Evolutionary conservation across 257 asterid species (phyloP), one percentile per base, ranked within the genome.

Genomic region (Mentha longifolia): DNA sequence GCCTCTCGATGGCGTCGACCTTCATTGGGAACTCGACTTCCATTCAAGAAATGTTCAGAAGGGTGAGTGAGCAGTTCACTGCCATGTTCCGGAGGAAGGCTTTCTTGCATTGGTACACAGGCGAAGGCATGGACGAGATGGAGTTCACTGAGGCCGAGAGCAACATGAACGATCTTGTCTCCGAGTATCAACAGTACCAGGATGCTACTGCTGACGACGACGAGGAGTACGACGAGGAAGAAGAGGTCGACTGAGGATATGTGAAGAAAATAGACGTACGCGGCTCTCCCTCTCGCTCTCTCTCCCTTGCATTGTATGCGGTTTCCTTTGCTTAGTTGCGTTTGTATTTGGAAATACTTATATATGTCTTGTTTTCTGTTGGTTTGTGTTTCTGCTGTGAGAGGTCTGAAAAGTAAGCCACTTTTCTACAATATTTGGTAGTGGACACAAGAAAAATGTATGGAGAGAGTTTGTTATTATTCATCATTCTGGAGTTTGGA

Each of bases 21-120:
- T 90, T 90, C 74, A 83, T 90, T 5, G 96, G 94, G 25, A 89
- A 89, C 78, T 88, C 95, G 5, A 88, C 95, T 13, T 88, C 95
- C 51, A 88, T 88, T 28, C 91, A 88, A 76, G 95, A 88, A 74
- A 88, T 88, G 95, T 88, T 88, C 76, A 86, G 95, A 80, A 78
- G 95, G 61, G 95, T 88, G 74, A 88, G 95, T 14, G 95, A 88
- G 78, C 95, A 88, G 79, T 88, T 88, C 61, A 88, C 95, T 25
- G 95, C 92, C 45, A 88, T 86, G 95, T 88, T 86, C 67, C 78
- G 95, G 86, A 86, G 95, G 78, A 88, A 88, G 71, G 95, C 95
- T 82, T 88, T 88, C 86, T 82, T 88, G 87, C 95, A 88, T 25
- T 87, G 90, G 93, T 87, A 87, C 56, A 87, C 90, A 1, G 93